Percentiles rank a stretch among this genome's conserved stretches.
phyloP scores from a whole-genome alignment of 768 basidiomycete species.

The Cystobasidium tubakii region DNA sequence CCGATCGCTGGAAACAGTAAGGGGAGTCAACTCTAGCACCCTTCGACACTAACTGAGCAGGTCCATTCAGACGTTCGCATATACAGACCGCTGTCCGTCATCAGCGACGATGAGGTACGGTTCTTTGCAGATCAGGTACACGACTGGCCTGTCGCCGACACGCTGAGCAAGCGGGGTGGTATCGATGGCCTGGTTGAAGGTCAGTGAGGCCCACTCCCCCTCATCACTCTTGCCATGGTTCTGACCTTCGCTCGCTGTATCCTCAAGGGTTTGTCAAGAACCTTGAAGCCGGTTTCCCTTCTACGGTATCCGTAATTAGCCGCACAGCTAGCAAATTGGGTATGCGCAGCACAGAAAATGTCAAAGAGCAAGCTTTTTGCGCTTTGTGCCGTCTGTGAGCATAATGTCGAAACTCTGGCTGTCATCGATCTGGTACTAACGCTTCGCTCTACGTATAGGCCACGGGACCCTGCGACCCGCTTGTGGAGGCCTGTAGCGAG shows the following conservation, averaged over 20 bases:
- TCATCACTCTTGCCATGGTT: too few relatives aligned
- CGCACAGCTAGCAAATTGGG: slow-evolving; percentile 44
- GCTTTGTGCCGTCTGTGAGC: slow-evolving; percentile 19
- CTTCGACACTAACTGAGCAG: background rate
- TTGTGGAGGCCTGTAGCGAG: slow-evolving; percentile 7
- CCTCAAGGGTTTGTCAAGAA: slow-evolving; percentile 14
- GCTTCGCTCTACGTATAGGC: background rate
- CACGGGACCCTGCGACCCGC: background rate
- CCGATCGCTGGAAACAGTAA: slow-evolving; percentile 22
- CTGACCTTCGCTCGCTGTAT: background rate
- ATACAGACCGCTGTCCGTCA: slow-evolving; percentile 19
- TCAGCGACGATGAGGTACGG: slow-evolving; percentile 22
- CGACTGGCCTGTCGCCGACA: background rate
- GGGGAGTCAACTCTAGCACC: too few relatives aligned
- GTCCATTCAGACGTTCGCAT: slow-evolving; percentile 10
- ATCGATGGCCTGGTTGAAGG: slow-evolving; percentile 40
- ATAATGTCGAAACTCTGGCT: too few relatives aligned
- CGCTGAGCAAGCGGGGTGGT: slow-evolving; percentile 31
- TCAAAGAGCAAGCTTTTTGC: background rate
- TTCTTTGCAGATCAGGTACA: slow-evolving; percentile 7
- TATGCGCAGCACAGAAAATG: slow-evolving; percentile 24
- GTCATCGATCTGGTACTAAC: too few relatives aligned
- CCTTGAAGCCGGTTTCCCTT: slow-evolving; percentile 43
- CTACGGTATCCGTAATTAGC: slow-evolving; percentile 44
- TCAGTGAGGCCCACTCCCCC: too few relatives aligned